Evolutionary conservation across 2,329 filamentous ascomycete genomes (phyloP).

Genomic region (Ramichloridium luteum): DNA sequence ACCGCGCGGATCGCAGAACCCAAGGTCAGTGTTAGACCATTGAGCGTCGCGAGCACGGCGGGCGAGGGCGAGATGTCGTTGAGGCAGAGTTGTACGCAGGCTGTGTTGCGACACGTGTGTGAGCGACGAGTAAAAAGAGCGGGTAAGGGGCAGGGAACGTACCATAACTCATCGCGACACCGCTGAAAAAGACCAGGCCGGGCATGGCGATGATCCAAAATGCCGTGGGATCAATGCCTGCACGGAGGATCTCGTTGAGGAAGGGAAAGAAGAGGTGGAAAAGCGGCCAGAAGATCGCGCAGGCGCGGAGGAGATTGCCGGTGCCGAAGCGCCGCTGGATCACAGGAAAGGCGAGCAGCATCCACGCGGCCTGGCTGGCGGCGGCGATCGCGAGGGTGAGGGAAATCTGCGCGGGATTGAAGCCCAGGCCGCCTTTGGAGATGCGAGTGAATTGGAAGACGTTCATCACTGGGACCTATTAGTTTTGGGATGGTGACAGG

Average conservation of each 20-base stretch:
- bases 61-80: conserved; percentile 61
- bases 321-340: conserved; percentile 57
- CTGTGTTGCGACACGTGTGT: too few relatives aligned
- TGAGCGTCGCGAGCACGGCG: conserved; percentile 55
- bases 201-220: conserved; percentile 48
- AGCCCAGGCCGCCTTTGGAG: conserved; percentile 51
- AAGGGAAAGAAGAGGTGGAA: conserved; percentile 47
- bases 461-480: conserved; percentile 30
- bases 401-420: conserved; percentile 52
- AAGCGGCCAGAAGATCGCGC: conserved; percentile 48
- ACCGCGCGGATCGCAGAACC: conserved; percentile 52
- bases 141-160: too few relatives aligned
- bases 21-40: conserved; percentile 53
- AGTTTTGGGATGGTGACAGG: not conserved
- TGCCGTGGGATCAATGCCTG: conserved; percentile 27
- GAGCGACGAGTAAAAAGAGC: too few relatives aligned
- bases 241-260: conserved; percentile 45
- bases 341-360: conserved; percentile 56
- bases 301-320: conserved; percentile 48
- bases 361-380: conserved; percentile 56
- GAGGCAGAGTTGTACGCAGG: conserved; percentile 57
- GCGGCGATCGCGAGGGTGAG: conserved; percentile 54
- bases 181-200: conserved; percentile 43
- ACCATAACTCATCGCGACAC: conserved; percentile 57
- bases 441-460: conserved; percentile 57